Evolutionary conservation across 345 rosid species (phyloP).

Genomic region (Salix brachista): DNA sequence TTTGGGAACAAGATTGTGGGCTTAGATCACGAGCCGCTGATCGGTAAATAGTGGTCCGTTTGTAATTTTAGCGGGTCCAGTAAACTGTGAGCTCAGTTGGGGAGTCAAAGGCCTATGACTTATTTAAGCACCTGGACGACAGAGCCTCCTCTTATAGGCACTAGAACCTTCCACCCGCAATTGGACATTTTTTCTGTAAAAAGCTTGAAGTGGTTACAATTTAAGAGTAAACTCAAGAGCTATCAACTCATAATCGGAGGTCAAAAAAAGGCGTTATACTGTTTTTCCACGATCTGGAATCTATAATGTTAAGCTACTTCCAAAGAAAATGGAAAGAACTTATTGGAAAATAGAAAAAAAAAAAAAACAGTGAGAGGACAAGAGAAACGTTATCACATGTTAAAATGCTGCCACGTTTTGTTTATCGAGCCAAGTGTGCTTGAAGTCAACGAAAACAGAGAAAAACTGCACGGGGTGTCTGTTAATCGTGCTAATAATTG

Average conservation of each 20-base stretch:
- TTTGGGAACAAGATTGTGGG: not conserved
- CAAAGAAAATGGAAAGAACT: too few relatives aligned
- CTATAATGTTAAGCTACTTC: not conserved
- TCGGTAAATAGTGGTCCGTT: not conserved
- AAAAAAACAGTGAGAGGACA: not conserved
- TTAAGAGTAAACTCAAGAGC: not conserved
- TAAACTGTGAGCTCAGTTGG: not conserved
- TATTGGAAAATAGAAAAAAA: not conserved
- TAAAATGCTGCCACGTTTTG: not conserved
- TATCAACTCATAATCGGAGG: not conserved
- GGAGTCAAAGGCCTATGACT: not conserved
- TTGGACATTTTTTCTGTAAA: not conserved
- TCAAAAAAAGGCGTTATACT: not conserved
- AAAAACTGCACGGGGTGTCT: too few relatives aligned
- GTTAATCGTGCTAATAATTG: too few relatives aligned
- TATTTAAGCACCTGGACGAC: not conserved
- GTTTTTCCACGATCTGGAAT: not conserved
- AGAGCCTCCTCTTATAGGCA: not conserved
- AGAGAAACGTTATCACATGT: not conserved
- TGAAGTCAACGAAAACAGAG: too few relatives aligned
- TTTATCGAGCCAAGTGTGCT: too few relatives aligned
- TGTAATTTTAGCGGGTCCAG: not conserved
- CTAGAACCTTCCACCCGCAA: not conserved
- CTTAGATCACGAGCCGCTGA: not conserved
- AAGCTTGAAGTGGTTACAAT: not conserved